phyloP scores from a whole-genome alignment of 2,329 filamentous ascomycete species.

The Colletotrichum filicis region DNA sequence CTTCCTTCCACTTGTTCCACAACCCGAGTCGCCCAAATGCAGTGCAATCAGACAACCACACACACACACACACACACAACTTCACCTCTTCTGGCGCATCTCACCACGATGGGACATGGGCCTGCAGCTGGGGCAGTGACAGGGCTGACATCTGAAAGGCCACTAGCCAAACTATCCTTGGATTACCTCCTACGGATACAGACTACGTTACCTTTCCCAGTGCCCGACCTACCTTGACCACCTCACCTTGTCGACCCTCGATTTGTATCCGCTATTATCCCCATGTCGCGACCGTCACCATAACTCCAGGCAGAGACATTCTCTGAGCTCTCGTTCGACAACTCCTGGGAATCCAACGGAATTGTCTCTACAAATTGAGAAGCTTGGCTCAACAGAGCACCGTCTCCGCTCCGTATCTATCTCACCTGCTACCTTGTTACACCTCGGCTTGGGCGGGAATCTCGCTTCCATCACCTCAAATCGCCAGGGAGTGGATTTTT shows the following conservation, averaged over 20 bases:
- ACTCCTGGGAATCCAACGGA: not conserved
- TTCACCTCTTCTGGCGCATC: too few species aligned
- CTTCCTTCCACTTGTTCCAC: not conserved
- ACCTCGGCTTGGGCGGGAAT: not conserved
- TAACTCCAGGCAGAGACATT: slow-evolving; percentile 29
- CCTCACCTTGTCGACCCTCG: not conserved
- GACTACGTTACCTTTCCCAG: too few species aligned
- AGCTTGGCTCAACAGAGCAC: not conserved
- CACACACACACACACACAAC: too few species aligned
- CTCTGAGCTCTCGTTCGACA: slow-evolving; percentile 2
- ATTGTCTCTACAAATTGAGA: not conserved
- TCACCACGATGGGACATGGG: not conserved
- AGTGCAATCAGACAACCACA: not conserved
- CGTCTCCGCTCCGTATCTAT: not conserved
- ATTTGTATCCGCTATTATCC: not conserved
- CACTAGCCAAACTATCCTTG: not conserved
- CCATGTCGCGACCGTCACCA: not conserved
- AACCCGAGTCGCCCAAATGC: not conserved
- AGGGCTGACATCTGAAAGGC: not conserved
- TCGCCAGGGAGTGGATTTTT: not conserved
- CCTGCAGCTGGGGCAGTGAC: not conserved
- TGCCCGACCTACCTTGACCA: not conserved
- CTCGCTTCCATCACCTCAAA: not conserved
- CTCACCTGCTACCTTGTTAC: too few species aligned
- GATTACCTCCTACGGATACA: too few species aligned